Conservation (phyloP, 805 yeast species). For the Metschnikowia gruessii region DNA sequence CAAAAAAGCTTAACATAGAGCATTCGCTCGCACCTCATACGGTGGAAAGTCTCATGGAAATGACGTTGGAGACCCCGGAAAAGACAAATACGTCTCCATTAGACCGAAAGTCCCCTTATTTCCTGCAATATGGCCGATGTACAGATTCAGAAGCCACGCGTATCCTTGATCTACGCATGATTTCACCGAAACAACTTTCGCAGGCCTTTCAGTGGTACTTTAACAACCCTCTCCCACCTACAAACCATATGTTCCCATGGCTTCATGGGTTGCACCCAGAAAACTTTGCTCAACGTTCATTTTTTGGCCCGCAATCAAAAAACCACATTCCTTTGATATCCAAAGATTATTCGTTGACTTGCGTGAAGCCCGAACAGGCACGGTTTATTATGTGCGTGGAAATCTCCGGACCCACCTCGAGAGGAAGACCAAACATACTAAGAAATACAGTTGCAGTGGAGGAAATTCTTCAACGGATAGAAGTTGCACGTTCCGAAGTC, state of each 20-base stretch:
- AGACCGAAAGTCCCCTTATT: constrained; percentile 18
- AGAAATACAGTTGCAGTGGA: constrained; percentile 53
- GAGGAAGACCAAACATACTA: constrained; percentile 26
- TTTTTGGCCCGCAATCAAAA: constrained; percentile 28
- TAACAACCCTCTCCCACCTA: constrained; percentile 51
- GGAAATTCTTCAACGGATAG: constrained; percentile 53
- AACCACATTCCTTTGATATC: not conserved
- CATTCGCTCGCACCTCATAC: constrained; percentile 8
- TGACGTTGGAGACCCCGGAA: constrained; percentile 8
- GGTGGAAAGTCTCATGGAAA: constrained; percentile 2
- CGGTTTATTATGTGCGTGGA: constrained; percentile 41
- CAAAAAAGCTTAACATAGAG: constrained; percentile 32
- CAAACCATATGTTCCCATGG: constrained; percentile 82
- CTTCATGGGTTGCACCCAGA: constrained; percentile 69
- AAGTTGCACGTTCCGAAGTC: constrained; percentile 38
- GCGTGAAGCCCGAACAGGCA: constrained; percentile 26
- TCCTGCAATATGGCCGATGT: constrained; percentile 4
- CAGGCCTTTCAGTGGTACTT: constrained; percentile 38
- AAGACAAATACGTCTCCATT: constrained; percentile 20
- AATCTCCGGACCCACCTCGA: not conserved
- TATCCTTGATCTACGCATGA: constrained; percentile 6
- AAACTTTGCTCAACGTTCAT: constrained; percentile 52
- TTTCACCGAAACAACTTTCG: constrained; percentile 8
- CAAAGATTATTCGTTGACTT: not conserved
- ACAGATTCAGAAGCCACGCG: not conserved